Evolutionary conservation across 2,329 filamentous ascomycete genomes (phyloP).

Genomic region (Ceratocystiopsis brevicomis): DNA sequence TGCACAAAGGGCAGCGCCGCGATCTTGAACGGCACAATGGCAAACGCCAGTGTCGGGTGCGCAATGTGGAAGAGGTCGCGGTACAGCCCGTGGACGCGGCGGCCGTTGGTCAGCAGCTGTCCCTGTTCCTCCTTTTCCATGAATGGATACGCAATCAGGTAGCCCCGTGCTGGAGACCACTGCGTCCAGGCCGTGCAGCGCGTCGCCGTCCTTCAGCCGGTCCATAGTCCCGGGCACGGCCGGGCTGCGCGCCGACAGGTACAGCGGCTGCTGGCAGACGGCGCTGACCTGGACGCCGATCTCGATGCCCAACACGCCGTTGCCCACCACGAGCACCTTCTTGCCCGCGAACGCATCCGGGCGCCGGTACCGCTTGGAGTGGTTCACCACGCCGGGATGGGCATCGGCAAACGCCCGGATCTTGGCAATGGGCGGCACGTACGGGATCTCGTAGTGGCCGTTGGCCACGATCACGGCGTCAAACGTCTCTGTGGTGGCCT

Average conservation of each 20-base stretch:
- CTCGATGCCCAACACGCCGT: conserved; percentile 67
- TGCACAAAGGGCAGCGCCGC: conserved; percentile 75
- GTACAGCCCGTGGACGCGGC: conserved; percentile 53
- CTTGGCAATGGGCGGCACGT: conserved; percentile 42
- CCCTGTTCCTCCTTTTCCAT: conserved; percentile 16
- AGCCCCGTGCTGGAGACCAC: conserved; percentile 83
- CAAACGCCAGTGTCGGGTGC: conserved; percentile 62
- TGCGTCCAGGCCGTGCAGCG: conserved; percentile 51
- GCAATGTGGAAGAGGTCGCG: conserved; percentile 60
- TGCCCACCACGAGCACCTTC: conserved; percentile 71
- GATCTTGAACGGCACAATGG: conserved; percentile 59
- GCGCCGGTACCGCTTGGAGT: conserved; percentile 64
- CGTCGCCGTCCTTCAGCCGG: conserved; percentile 25
- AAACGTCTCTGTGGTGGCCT: conserved; percentile 26
- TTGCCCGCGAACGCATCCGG: conserved; percentile 43
- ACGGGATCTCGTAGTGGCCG: conserved; percentile 55
- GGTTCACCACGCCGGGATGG: conserved; percentile 41
- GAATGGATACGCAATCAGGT: conserved; percentile 72
- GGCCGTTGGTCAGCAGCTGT: conserved; percentile 42
- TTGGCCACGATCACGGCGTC: conserved; percentile 61
- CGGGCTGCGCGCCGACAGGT: conserved; percentile 42
- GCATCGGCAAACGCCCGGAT: conserved; percentile 38
- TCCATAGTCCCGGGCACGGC: conserved; percentile 25
- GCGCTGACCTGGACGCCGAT: conserved; percentile 57
- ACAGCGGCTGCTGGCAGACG: conserved; percentile 38